Percentiles rank a stretch among this genome's conserved stretches.
Conservation (phyloP, 192 early-diverging fungal species). For the Rhizophagus sp. region DNA sequence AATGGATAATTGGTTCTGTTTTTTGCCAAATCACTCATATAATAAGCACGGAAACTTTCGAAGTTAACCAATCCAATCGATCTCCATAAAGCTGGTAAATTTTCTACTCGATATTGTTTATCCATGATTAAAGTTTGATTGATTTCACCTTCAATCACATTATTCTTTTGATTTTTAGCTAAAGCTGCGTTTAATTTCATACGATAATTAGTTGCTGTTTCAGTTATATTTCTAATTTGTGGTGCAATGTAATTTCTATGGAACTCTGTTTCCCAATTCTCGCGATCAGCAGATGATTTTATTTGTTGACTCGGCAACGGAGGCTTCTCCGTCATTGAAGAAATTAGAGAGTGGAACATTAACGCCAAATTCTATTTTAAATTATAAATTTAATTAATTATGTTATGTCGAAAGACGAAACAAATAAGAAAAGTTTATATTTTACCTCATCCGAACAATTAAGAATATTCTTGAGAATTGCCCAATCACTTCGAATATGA, state of each 20-base stretch:
- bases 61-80: not conserved
- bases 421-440: too few relatives aligned
- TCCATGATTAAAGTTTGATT: slow-evolving; percentile 8
- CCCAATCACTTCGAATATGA: slow-evolving; percentile 31
- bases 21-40: not conserved
- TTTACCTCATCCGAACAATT: slow-evolving; percentile 8
- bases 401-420: too few relatives aligned
- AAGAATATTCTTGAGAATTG: slow-evolving; percentile 11
- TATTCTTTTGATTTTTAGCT: not conserved
- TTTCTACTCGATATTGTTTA: not conserved
- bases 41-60: slow-evolving; percentile 18
- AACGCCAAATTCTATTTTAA: not conserved
- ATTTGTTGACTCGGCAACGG: not conserved
- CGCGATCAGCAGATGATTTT: not conserved
- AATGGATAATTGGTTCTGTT: not conserved
- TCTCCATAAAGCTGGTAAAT: slow-evolving; percentile 27
- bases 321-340: not conserved
- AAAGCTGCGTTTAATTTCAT: not conserved
- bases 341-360: slow-evolving; percentile 14
- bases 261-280: slow-evolving; percentile 26
- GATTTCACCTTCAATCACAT: slow-evolving; percentile 9
- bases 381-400: too few relatives aligned
- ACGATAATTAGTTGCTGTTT: not conserved
- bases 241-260: slow-evolving; percentile 15
- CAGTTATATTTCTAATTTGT: not conserved